Percentiles rank a stretch among this genome's conserved stretches.
Conservation (phyloP, 139 green algal genomes). For the Spirogloea muscicola region DNA sequence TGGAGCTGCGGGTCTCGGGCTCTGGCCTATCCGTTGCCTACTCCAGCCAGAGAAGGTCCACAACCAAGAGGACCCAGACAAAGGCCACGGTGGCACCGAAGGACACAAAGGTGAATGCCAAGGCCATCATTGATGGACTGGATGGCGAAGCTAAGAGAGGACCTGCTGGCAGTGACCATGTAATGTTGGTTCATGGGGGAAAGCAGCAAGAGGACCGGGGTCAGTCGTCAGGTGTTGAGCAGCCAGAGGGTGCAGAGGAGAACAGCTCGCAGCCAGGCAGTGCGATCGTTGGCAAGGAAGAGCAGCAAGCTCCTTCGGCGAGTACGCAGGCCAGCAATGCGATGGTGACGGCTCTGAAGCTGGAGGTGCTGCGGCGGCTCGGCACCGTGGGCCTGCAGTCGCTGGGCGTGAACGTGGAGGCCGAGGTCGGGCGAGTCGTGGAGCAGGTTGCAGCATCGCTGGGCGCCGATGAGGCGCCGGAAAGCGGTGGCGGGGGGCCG, state of each 20-base stretch:
- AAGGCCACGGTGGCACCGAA: no score
- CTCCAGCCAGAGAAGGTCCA: no score
- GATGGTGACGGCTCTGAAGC: background rate
- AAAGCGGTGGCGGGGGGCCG: background rate
- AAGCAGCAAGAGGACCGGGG: no score
- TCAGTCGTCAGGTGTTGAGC: background rate
- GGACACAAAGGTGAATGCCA: no score
- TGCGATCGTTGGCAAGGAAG: background rate
- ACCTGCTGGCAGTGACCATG: no score
- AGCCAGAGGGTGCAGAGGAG: background rate
- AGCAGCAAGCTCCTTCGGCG: background rate
- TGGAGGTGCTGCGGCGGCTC: constrained; percentile 6
- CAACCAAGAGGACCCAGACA: no score
- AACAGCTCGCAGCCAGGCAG: background rate
- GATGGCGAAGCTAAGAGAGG: no score
- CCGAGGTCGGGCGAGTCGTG: background rate
- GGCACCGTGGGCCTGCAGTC: background rate
- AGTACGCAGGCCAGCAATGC: background rate
- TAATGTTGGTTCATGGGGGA: no score
- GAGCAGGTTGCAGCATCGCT: no score
- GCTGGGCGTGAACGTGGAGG: constrained; percentile 7
- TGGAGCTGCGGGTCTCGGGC: no score
- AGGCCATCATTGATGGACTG: no score
- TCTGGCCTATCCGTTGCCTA: no score
- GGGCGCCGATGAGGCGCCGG: background rate